These are phyloP conservation scores for Aspergillus affinis DNA, from an alignment of 495 filamentous ascomycete genomes.

Conservation along the genomic window DNA sequence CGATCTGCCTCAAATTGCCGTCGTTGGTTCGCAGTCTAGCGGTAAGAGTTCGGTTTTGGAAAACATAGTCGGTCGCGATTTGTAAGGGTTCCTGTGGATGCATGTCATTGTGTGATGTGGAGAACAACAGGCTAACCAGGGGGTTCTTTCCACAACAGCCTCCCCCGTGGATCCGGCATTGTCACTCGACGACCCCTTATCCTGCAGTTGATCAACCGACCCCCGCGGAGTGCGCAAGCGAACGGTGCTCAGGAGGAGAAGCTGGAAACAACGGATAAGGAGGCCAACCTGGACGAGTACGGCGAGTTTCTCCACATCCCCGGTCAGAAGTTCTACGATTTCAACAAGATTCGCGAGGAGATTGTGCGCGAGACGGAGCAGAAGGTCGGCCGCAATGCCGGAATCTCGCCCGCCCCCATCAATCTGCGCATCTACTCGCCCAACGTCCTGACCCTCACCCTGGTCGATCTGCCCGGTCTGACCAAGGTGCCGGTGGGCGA, in stretches of 20 bases:
- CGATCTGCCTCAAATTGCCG: conserved; percentile 97
- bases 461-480: conserved; percentile 95
- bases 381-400: conserved; percentile 95
- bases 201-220: conserved; percentile 94
- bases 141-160: conserved; percentile 47
- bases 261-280: conserved; percentile 69
- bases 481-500: conserved; percentile 98
- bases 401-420: conserved; percentile 94
- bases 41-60: conserved; percentile 99
- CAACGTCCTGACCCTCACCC: conserved; percentile 94
- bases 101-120: conserved; percentile 18
- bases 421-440: conserved; percentile 97
- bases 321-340: conserved; percentile 97
- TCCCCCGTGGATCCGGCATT: conserved; percentile 97
- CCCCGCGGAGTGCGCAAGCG: conserved; percentile 50
- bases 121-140: conserved; percentile 8
- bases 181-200: conserved; percentile 95
- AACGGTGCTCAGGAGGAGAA: conserved; percentile 78
- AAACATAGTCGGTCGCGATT: conserved; percentile 98
- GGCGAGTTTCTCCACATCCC: conserved; percentile 99
- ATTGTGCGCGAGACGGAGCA: conserved; percentile 95
- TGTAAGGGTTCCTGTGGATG: conserved; percentile 59
- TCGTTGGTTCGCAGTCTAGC: conserved; percentile 98
- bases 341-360: conserved; percentile 99
- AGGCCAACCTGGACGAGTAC: conserved; percentile 93